Conservation (phyloP, 257 asterid species). For the Ballota nigra region DNA sequence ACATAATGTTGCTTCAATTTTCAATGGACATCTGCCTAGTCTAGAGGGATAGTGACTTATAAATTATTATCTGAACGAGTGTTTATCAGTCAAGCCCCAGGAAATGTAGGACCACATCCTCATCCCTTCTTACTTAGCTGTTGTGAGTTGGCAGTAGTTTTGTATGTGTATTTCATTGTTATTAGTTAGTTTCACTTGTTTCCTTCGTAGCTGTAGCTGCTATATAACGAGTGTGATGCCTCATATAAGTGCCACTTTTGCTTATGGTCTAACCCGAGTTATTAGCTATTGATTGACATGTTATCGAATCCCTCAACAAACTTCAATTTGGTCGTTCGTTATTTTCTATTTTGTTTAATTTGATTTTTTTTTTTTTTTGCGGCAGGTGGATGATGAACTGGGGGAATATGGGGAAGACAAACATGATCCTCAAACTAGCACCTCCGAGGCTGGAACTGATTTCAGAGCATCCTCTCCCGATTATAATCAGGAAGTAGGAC, state of each 20-base stretch:
- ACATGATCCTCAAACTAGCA: slow-evolving; percentile 23
- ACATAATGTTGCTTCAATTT: neutral
- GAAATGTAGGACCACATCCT: neutral
- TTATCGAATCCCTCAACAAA: neutral
- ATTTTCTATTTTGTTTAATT: neutral
- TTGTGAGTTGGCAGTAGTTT: neutral
- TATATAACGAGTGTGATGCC: neutral
- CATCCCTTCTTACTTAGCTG: neutral
- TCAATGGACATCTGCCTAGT: neutral
- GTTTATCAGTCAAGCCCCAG: neutral
- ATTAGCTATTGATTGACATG: neutral
- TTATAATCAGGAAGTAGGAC: slow-evolving; percentile 19
- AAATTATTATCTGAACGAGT: neutral
- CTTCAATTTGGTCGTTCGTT: neutral
- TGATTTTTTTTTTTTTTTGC: slow-evolving; percentile 12
- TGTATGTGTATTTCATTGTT: neutral
- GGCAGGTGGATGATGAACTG: slow-evolving; percentile 43
- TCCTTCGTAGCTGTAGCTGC: neutral
- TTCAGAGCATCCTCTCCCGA: slow-evolving; percentile 17
- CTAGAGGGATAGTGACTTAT: neutral
- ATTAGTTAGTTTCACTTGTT: neutral
- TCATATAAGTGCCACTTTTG: neutral
- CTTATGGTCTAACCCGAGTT: neutral
- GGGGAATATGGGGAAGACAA: slow-evolving; percentile 27
- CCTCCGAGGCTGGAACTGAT: slow-evolving; percentile 28